These are phyloP conservation scores for Cercospora sp. DNA, from an alignment of 2,329 filamentous ascomycete genomes.

Conservation along the genomic window DNA sequence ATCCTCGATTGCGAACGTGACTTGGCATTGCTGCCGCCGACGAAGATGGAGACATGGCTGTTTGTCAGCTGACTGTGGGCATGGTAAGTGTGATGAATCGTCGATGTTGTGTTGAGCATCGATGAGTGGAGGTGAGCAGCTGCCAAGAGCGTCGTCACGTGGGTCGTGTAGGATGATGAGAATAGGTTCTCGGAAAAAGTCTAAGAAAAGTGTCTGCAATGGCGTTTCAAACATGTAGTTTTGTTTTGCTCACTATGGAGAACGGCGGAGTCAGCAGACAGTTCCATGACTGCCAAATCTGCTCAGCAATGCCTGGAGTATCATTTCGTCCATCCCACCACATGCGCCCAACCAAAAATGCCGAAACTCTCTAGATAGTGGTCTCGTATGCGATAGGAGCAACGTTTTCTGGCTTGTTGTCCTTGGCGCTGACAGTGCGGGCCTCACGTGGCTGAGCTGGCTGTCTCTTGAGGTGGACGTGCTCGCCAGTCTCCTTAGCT, in stretches of 20 bases:
- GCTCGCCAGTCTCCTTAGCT: constrained; percentile 85
- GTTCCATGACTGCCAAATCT: constrained; percentile 19
- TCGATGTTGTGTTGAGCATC: constrained; percentile 15
- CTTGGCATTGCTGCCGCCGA: constrained; percentile 23
- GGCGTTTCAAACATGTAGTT: constrained; percentile 28
- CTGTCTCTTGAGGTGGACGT: constrained; percentile 90
- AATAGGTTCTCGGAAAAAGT: constrained; percentile 5
- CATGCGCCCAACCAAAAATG: constrained; percentile 29
- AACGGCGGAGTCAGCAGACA: constrained; percentile 22
- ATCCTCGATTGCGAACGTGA: constrained; percentile 28
- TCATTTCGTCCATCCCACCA: constrained; percentile 21
- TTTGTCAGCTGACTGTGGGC: not conserved
- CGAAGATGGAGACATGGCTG: constrained; percentile 32
- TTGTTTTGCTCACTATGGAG: constrained; percentile 33
- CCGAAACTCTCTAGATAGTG: constrained; percentile 70
- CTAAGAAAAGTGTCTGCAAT: constrained; percentile 12
- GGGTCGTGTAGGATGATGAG: not conserved
- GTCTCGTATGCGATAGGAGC: constrained; percentile 95
- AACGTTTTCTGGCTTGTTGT: constrained; percentile 88
- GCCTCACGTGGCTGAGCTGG: constrained; percentile 77
- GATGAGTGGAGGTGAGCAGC: constrained; percentile 6
- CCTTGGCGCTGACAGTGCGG: constrained; percentile 74
- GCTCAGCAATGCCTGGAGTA: constrained; percentile 22
- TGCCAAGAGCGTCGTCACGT: constrained; percentile 12
- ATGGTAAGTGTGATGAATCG: constrained; percentile 14